Percentiles rank a stretch among this genome's conserved stretches.
These are phyloP conservation scores for Lecanosticta acicola DNA, from an alignment of 2,329 filamentous ascomycete genomes.

Conservation along the genomic window DNA sequence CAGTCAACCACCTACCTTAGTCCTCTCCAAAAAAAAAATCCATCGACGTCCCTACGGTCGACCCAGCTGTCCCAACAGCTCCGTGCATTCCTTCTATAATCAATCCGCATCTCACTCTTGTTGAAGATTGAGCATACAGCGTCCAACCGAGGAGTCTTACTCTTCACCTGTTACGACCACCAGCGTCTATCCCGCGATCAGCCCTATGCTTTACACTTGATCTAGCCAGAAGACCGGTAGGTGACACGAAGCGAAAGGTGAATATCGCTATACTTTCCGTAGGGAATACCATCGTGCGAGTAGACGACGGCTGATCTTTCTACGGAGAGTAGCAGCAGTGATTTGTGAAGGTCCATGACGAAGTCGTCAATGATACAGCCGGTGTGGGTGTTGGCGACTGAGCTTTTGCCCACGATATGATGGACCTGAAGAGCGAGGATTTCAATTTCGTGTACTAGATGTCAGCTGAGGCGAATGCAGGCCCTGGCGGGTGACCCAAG, in stretches of 20 bases:
- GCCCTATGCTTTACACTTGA: slow-evolving; percentile 58
- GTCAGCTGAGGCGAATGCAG: neutral
- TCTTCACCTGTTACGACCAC: slow-evolving; percentile 57
- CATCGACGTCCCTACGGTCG: no score
- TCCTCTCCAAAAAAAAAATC: no score
- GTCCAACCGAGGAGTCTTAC: slow-evolving; percentile 45
- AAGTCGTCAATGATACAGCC: slow-evolving; percentile 28
- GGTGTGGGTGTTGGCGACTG: slow-evolving; percentile 39
- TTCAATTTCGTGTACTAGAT: slow-evolving; percentile 54
- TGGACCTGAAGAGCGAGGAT: slow-evolving; percentile 58
- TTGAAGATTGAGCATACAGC: slow-evolving; percentile 44
- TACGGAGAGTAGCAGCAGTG: slow-evolving; percentile 49
- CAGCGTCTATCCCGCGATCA: slow-evolving; percentile 56
- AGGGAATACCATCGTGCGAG: slow-evolving; percentile 57
- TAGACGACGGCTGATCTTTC: slow-evolving; percentile 49
- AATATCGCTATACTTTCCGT: slow-evolving; percentile 59
- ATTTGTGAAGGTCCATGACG: slow-evolving; percentile 37
- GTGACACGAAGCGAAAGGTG: slow-evolving; percentile 64
- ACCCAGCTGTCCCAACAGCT: slow-evolving; percentile 48
- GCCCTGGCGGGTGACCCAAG: no score
- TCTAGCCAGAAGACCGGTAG: slow-evolving; percentile 59
- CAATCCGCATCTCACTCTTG: slow-evolving; percentile 52
- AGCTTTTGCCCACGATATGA: slow-evolving; percentile 53
- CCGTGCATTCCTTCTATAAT: slow-evolving; percentile 54
- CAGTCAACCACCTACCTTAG: no score